Base-by-base conservation (phyloP, 73 alveolate species). In the Paramecium pentaurelia region DNA sequence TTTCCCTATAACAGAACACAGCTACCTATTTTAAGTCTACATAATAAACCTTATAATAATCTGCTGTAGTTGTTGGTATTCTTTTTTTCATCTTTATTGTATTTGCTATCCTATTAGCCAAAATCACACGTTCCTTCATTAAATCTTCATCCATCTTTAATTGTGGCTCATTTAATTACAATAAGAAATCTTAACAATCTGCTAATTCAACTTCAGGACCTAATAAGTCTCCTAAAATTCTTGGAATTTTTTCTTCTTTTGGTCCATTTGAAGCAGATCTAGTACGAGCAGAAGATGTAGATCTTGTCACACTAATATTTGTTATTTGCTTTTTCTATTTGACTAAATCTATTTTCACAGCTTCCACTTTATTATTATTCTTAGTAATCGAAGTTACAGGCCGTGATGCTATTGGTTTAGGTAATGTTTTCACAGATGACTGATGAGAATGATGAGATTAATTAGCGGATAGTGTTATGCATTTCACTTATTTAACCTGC, bases 1-100 rank as follows among this genome's bases (percentile, higher is more conserved):
- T 80, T 97, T 94, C 9, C 99, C 99, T 18, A 98, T 96, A 3
- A 97, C 94, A 45, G 71, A 80, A 80, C 91, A 80, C 73, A 80
- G 75, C 91, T 80, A 32, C 58, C 91, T 70, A 59, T 94, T 71
- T 6, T 95, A 80, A 32, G 44, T 22, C 32, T n/a, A 27, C 18
- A 18, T 44, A 64, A 10, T 28, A 28, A 32, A 89, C 91, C 86
- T 71, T 92, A 92, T 93, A 93, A 83, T 64, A 93, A 25, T 92
- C 94, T 37, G 93, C 58, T 32, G 86, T 92, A 10, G 96, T 93
- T 12, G 95, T 86, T 27, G 92, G 88, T 6, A 73, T 60, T 71
- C 77, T 92, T 38, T 92, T 92, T 45, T 89, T 92, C n/a, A 58
- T 58, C 30, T 51, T 77, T 16, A 87, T 86, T 22, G 93, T 93